Conservation (phyloP, 495 filamentous ascomycete genomes). For the Penicillium silybi region DNA sequence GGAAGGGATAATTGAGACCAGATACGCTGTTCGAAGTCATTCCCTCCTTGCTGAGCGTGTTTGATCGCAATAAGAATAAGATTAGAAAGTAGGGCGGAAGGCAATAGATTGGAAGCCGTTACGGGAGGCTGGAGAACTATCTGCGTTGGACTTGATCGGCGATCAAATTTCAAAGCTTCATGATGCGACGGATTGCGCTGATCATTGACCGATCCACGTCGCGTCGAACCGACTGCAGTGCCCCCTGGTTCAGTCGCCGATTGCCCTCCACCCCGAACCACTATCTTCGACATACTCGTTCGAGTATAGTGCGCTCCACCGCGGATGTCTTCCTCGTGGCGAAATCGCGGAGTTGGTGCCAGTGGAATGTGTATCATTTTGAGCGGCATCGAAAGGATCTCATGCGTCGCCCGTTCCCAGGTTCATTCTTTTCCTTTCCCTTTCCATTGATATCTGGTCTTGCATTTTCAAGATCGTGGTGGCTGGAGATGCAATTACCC, state of each 20-base stretch:
- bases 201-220: slow-evolving; percentile 11
- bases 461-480: slow-evolving; percentile 8
- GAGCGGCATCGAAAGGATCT: not conserved
- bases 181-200: slow-evolving; percentile 3
- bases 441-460: not conserved
- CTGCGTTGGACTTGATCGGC: slow-evolving; percentile 4
- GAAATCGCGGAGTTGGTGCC: slow-evolving; percentile 17
- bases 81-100: not conserved
- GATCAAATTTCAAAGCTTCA: slow-evolving; percentile 11
- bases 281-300: not conserved
- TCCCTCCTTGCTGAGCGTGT: slow-evolving; percentile 9
- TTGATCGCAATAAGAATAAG: slow-evolving; percentile 2
- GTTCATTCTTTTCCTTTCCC: not conserved
- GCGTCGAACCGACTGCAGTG: not conserved
- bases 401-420: not conserved
- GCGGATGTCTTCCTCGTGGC: slow-evolving; percentile 20
- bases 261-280: not conserved
- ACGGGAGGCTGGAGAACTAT: not conserved
- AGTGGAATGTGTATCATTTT: not conserved
- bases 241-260: not conserved
- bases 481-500: slow-evolving; percentile 5
- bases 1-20: not conserved
- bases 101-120: not conserved
- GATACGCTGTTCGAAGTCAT: not conserved
- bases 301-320: slow-evolving; percentile 9